Percentiles rank a stretch among this genome's conserved stretches.
Evolutionary conservation across 257 asterid species (phyloP).

Genomic region (Cinchona pubescens): DNA sequence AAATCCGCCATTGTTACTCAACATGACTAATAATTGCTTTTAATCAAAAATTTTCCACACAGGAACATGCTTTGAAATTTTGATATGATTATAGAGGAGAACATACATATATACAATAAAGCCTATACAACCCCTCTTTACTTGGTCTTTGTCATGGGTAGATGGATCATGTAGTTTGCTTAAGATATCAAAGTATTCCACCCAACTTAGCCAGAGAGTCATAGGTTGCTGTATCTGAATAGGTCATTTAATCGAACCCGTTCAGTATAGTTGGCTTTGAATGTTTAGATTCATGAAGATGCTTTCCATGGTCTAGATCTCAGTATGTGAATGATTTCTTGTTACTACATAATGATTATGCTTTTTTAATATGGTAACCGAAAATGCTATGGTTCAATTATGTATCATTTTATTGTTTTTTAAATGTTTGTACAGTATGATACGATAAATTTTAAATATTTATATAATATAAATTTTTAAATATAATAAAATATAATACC

Average conservation of each 20-base stretch:
- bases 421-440: not conserved
- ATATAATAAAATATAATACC: too few species aligned
- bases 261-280: not conserved
- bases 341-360: too few species aligned
- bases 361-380: too few species aligned
- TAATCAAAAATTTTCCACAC: too few species aligned
- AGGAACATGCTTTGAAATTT: not conserved
- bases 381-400: too few species aligned
- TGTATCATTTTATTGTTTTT: not conserved
- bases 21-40: too few species aligned
- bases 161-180: not conserved
- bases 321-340: too few species aligned
- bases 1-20: too few species aligned
- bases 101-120: not conserved
- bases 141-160: not conserved
- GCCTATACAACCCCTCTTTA: not conserved
- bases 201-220: too few species aligned
- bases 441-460: too few species aligned
- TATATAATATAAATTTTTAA: too few species aligned
- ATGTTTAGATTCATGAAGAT: not conserved
- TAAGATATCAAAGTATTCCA: too few species aligned
- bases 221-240: not conserved
- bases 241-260: not conserved
- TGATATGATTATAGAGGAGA: not conserved
- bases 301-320: not conserved